These are phyloP conservation scores for Talaromyces sp. DNA, from an alignment of 2,329 filamentous ascomycete genomes.

Conservation along the genomic window DNA sequence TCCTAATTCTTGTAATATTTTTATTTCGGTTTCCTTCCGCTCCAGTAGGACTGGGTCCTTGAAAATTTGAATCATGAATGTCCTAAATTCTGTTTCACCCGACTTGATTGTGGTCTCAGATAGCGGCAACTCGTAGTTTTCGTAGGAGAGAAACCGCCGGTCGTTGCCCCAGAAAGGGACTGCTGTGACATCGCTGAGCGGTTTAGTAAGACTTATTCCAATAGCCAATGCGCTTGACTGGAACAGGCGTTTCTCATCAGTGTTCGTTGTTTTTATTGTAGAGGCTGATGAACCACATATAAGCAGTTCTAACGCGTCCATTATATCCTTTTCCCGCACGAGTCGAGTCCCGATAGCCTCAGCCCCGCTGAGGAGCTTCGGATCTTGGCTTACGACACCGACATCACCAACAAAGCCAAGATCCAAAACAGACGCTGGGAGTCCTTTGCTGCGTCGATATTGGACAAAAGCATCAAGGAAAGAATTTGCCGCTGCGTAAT, in stretches of 20 bases:
- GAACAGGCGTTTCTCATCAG: neutral
- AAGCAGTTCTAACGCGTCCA: neutral
- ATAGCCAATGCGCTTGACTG: neutral
- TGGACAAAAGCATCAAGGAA: constrained; percentile 16
- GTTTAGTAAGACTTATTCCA: neutral
- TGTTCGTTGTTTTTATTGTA: neutral
- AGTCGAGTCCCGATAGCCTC: neutral
- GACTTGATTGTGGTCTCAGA: neutral
- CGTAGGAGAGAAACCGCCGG: neutral
- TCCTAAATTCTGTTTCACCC: neutral
- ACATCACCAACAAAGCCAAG: neutral
- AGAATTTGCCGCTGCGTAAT: constrained; percentile 21
- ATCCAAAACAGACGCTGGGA: neutral
- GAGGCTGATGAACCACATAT: neutral
- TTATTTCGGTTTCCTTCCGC: neutral
- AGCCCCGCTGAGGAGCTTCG: neutral
- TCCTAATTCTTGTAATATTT: neutral
- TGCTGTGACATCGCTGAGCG: neutral
- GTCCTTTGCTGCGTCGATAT: neutral
- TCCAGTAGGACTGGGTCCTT: neutral
- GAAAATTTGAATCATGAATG: neutral
- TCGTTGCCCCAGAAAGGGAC: neutral
- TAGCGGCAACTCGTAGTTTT: neutral
- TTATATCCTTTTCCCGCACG: neutral
- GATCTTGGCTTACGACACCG: neutral